Conservation (phyloP, 2,329 filamentous ascomycete genomes). For the Cladophialophora carrionii region DNA sequence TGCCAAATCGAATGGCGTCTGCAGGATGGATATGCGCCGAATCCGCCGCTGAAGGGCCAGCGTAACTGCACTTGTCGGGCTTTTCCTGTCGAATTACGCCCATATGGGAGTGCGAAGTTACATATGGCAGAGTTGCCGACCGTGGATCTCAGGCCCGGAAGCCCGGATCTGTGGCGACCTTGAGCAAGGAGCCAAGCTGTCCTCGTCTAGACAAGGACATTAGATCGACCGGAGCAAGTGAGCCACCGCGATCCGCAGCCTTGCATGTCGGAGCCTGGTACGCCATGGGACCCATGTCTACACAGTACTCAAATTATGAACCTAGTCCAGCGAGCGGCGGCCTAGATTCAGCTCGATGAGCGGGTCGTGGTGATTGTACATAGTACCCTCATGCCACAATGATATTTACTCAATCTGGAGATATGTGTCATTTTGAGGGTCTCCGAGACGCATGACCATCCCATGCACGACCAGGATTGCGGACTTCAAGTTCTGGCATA, state of each 20-base stretch:
- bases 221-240: constrained; percentile 1
- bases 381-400: not conserved
- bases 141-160: constrained; percentile 37
- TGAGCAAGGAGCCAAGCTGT: not conserved
- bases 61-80: constrained; percentile 44
- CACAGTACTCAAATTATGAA: not conserved
- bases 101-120: constrained; percentile 54
- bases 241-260: not conserved
- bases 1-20: constrained; percentile 49
- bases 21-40: constrained; percentile 43
- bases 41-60: constrained; percentile 42
- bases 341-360: not conserved
- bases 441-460: too few relatives aligned
- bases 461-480: too few relatives aligned
- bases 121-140: constrained; percentile 53
- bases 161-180: constrained; percentile 29
- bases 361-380: not conserved
- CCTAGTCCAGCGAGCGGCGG: not conserved
- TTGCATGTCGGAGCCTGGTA: not conserved
- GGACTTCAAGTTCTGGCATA: too few relatives aligned
- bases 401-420: too few relatives aligned
- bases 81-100: constrained; percentile 48
- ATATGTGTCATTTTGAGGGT: too few relatives aligned
- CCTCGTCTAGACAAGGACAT: constrained; percentile 7
- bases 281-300: too few relatives aligned